These are phyloP conservation scores for Erigeron canadensis DNA, from an alignment of 129 eudicot genomes.

Conservation along the genomic window DNA sequence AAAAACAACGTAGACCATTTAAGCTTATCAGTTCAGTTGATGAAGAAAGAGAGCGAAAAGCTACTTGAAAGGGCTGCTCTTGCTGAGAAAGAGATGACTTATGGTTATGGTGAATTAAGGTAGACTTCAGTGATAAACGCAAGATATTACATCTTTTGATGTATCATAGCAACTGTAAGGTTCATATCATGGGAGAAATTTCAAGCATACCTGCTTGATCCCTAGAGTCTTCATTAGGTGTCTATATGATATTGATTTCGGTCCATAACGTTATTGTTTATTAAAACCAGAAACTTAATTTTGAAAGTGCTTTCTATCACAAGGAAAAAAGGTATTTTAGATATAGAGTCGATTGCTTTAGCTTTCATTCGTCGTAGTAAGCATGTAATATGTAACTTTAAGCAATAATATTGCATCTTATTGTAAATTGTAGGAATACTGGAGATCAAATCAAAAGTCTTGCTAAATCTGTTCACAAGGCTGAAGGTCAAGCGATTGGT, in stretches of 20 bases:
- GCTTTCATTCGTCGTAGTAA: not conserved
- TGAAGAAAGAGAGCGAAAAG: constrained; percentile 88
- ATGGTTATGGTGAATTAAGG: constrained; percentile 68
- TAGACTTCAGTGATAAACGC: constrained; percentile 27
- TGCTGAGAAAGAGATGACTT: constrained; percentile 83
- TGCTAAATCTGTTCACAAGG: constrained; percentile 67
- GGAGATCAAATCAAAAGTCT: constrained; percentile 67
- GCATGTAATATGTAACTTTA: constrained; percentile 9
- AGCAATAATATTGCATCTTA: constrained; percentile 8
- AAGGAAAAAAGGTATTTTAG: constrained; percentile 1
- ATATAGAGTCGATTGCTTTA: constrained; percentile 1
- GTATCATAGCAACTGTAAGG: constrained; percentile 1
- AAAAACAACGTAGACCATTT: constrained; percentile 65
- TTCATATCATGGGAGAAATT: not conserved
- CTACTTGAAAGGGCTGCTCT: constrained; percentile 79
- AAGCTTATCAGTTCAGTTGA: constrained; percentile 64
- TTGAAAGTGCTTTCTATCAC: constrained; percentile 1
- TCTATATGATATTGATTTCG: constrained; percentile 9
- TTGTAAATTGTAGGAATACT: constrained; percentile 48
- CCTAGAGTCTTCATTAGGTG: constrained; percentile 1
- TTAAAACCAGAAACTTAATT: not conserved
- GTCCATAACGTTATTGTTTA: constrained; percentile 1
- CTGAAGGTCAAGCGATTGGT: constrained; percentile 79
- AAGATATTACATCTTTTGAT: constrained; percentile 6
- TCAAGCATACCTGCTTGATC: constrained; percentile 1